Evolutionary conservation across 106 monocot genomes (phyloP).

Genomic region (Acorus gramineus): DNA sequence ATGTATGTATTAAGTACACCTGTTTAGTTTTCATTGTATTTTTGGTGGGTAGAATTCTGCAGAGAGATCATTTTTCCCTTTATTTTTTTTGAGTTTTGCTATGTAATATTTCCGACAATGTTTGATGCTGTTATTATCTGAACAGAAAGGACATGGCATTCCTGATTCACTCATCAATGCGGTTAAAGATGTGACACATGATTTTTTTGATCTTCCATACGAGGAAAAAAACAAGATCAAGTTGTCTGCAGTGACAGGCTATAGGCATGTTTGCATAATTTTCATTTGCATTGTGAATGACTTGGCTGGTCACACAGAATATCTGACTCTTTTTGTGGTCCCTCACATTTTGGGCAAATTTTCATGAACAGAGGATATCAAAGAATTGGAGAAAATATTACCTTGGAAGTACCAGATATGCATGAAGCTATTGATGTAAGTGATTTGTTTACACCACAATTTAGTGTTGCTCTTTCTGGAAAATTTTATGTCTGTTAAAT

Average conservation of each 20-base stretch:
- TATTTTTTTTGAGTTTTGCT: no score
- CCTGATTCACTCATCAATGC: slow-evolving; percentile 64
- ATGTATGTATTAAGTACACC: no score
- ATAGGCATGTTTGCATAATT: slow-evolving; percentile 33
- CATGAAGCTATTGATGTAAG: slow-evolving; percentile 99
- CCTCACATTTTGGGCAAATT: not conserved
- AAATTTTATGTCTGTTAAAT: not conserved
- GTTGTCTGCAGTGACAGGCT: slow-evolving; percentile 60
- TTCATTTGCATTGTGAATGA: not conserved
- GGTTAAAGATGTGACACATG: slow-evolving; percentile 57
- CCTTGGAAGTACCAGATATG: slow-evolving; percentile 78
- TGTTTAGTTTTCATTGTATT: no score
- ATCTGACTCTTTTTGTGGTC: not conserved
- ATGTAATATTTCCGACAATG: no score
- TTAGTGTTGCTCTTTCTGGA: not conserved
- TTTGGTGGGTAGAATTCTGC: no score
- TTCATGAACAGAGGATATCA: slow-evolving; percentile 72
- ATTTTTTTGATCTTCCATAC: slow-evolving; percentile 66
- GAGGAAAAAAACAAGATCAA: slow-evolving; percentile 86
- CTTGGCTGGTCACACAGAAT: not conserved
- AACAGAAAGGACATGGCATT: slow-evolving; percentile 88
- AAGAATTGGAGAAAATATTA: slow-evolving; percentile 74
- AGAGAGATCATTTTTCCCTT: no score
- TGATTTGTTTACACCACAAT: not conserved
- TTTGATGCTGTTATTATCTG: not conserved